Evolutionary conservation across 129 eudicot genomes (phyloP).

Genomic region (Pittosporum tobira): DNA sequence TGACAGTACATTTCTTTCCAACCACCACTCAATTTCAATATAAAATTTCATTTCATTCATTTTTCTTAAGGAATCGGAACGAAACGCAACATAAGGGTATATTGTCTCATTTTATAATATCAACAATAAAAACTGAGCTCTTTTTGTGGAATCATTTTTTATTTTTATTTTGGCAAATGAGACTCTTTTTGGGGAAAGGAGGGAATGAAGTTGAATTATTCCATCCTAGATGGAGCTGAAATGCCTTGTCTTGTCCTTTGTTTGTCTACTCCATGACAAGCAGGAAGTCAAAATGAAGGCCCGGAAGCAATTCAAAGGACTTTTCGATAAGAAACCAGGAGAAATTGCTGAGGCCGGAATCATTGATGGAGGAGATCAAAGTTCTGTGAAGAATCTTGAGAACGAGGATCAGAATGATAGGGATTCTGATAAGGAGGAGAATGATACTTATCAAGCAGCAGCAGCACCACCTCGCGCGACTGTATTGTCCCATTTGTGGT

Average conservation of each 20-base stretch:
- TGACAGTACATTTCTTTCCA: too few species aligned
- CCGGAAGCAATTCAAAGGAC: conserved; percentile 83
- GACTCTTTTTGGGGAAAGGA: too few species aligned
- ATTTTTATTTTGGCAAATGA: too few species aligned
- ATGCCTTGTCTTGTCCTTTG: background rate
- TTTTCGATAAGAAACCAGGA: conserved; percentile 95
- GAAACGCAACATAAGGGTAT: too few species aligned
- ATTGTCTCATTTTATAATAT: too few species aligned
- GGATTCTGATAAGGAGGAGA: conserved; percentile 29
- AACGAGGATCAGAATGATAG: conserved; percentile 29
- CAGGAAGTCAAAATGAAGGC: conserved; percentile 75
- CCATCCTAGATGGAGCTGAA: background rate
- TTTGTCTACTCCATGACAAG: conserved; percentile 10
- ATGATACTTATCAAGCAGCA: conserved; percentile 25
- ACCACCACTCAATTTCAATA: too few species aligned
- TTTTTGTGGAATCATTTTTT: too few species aligned
- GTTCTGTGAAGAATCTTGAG: conserved; percentile 10
- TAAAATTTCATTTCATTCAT: too few species aligned
- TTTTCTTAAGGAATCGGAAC: too few species aligned
- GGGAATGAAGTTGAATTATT: too few species aligned
- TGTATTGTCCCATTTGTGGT: conserved; percentile 45
- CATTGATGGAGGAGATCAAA: conserved; percentile 24
- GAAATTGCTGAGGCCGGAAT: conserved; percentile 70
- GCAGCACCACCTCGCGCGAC: conserved; percentile 34
- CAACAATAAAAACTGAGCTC: too few species aligned